phyloP scores from a whole-genome alignment of 306 rosid species.

The Cucurbita maxima region DNA sequence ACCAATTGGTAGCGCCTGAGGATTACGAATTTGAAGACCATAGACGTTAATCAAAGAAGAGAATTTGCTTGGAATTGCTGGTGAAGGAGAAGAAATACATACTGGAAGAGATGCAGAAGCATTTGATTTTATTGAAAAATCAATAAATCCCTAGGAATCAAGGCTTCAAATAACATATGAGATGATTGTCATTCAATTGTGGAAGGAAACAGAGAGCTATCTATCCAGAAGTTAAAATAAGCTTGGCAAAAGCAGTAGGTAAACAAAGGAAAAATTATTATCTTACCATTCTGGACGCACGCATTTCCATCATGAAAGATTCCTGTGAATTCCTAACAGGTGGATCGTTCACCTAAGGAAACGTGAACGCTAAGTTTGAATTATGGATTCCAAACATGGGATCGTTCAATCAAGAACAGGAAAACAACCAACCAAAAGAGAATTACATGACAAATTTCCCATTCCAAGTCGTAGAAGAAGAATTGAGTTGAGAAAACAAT shows the following conservation, averaged over 20 bases:
- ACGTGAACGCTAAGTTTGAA: not conserved
- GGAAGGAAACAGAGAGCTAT: not conserved
- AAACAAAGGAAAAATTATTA: not conserved
- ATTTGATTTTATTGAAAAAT: not conserved
- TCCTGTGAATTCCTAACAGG: constrained; percentile 87
- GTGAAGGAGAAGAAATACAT: not conserved
- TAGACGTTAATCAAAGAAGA: not conserved
- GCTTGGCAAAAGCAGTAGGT: not conserved
- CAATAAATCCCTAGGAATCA: not conserved
- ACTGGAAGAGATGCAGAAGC: not conserved
- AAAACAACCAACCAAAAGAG: not conserved
- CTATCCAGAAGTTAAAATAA: not conserved
- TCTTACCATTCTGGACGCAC: constrained; percentile 77
- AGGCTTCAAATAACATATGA: not conserved
- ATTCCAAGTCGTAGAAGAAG: too few species aligned
- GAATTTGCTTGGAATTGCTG: not conserved
- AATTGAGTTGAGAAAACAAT: too few species aligned
- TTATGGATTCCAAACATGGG: not conserved
- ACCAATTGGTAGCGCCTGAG: not conserved
- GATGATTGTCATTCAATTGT: not conserved
- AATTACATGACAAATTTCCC: not conserved
- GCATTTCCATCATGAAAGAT: constrained; percentile 89
- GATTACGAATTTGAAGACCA: not conserved
- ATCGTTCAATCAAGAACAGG: not conserved
- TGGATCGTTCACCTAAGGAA: constrained; percentile 59